Percentiles rank a stretch among this genome's conserved stretches.
Conservation (phyloP, 176 grass and related monocot species). For the Phoenix dactylifera region DNA sequence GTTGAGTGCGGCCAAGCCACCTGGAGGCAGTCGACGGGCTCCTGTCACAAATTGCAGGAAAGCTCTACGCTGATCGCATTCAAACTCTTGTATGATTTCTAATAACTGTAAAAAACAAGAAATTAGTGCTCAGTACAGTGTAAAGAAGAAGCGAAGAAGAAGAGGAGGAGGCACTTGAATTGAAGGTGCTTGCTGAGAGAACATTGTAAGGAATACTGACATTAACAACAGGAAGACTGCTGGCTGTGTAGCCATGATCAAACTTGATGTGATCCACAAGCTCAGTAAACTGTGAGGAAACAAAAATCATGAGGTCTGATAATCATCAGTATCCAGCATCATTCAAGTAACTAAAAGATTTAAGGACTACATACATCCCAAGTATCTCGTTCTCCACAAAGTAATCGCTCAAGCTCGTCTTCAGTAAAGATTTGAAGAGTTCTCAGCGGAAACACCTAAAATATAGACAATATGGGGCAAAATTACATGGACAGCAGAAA, state of each 20-base stretch:
- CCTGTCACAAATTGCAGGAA: slow-evolving; percentile 99
- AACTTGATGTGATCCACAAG: slow-evolving; percentile 97
- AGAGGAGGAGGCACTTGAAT: too few relatives aligned
- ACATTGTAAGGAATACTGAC: slow-evolving; percentile 29
- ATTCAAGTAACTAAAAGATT: slow-evolving; percentile 11
- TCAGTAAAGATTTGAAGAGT: slow-evolving; percentile 68
- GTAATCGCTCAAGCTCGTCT: slow-evolving; percentile 68
- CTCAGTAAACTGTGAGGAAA: slow-evolving; percentile 58
- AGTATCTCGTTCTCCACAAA: slow-evolving; percentile 80
- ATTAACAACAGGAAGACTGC: slow-evolving; percentile 65
- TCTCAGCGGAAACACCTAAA: slow-evolving; percentile 73
- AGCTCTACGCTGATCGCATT: slow-evolving; percentile 48
- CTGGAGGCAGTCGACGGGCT: slow-evolving; percentile 79
- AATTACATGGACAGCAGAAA: background rate
- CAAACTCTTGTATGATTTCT: slow-evolving; percentile 89
- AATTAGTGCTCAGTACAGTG: background rate
- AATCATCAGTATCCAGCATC: too few relatives aligned
- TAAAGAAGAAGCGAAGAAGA: too few relatives aligned
- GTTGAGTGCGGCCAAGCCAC: slow-evolving; percentile 77
- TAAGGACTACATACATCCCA: slow-evolving; percentile 63
- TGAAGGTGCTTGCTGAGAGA: too few relatives aligned
- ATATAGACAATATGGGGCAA: background rate
- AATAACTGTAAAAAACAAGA: slow-evolving; percentile 50
- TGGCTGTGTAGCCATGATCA: slow-evolving; percentile 86
- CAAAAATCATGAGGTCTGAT: slow-evolving; percentile 5